Evolutionary conservation across 2,329 filamentous ascomycete species (phyloP).

Genomic region (Fusarium cicatricum): DNA sequence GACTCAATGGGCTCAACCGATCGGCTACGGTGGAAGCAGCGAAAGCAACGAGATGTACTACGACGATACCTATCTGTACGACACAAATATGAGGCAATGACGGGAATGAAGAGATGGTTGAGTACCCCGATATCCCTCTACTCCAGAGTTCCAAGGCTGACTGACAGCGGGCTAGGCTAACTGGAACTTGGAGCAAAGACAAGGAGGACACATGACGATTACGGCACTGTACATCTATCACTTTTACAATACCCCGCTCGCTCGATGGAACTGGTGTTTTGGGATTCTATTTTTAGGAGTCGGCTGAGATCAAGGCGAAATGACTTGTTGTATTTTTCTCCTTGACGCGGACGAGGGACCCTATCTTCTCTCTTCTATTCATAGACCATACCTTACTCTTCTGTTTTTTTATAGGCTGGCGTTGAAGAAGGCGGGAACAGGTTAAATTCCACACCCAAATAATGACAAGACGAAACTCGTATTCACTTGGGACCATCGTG

Average conservation of each 20-base stretch:
- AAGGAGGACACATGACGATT: constrained; percentile 25
- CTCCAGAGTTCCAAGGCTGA: background rate
- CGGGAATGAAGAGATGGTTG: constrained; percentile 16
- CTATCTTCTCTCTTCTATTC: constrained; percentile 21
- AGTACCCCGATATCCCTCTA: background rate
- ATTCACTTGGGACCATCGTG: constrained; percentile 1
- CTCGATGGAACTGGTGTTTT: constrained; percentile 31
- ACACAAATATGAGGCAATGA: constrained; percentile 32
- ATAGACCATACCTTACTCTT: constrained; percentile 28
- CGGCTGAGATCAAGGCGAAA: constrained; percentile 21
- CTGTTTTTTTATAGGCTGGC: constrained; percentile 19
- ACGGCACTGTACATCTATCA: constrained; percentile 16
- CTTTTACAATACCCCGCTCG: constrained; percentile 36
- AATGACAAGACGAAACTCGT: constrained; percentile 7
- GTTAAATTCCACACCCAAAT: constrained; percentile 19
- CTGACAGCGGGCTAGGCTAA: constrained; percentile 9
- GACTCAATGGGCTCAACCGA: constrained; percentile 39
- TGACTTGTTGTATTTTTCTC: background rate
- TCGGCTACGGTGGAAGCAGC: constrained; percentile 46
- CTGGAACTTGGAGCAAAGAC: constrained; percentile 4
- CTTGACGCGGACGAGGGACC: background rate
- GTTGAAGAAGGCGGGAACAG: constrained; percentile 17
- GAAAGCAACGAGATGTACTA: constrained; percentile 47
- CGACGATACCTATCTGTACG: constrained; percentile 45
- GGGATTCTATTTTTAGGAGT: constrained; percentile 21